phyloP scores from a whole-genome alignment of 208 protist species.

The Trypanosomatidae sp. region DNA sequence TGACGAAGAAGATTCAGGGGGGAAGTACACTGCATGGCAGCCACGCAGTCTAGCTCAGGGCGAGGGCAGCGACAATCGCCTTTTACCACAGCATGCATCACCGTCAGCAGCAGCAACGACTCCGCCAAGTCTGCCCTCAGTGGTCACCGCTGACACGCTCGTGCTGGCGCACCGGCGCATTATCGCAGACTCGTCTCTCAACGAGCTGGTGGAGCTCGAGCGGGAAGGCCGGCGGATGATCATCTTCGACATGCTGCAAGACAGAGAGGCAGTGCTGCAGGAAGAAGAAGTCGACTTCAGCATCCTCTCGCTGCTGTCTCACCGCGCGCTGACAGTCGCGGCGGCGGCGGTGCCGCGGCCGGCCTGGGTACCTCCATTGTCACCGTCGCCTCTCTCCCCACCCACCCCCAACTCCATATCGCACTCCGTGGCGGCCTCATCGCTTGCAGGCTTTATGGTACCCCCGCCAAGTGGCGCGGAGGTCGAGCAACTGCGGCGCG shows the following conservation, averaged over 20 bases:
- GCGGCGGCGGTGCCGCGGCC: neutral
- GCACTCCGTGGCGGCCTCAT: neutral
- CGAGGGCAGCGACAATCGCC: neutral
- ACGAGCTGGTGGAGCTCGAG: conserved; percentile 13
- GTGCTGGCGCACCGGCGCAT: conserved; percentile 8
- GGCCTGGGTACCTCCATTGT: conserved; percentile 10
- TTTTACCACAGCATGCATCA: neutral
- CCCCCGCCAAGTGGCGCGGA: conserved; percentile 13
- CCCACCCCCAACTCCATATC: neutral
- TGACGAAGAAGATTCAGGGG: neutral
- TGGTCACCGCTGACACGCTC: neutral
- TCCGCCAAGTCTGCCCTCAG: neutral
- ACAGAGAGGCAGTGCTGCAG: conserved; percentile 5
- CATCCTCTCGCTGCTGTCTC: conserved; percentile 4
- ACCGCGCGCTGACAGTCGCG: neutral
- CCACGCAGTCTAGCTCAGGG: neutral
- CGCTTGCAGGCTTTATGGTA: neutral
- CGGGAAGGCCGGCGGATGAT: conserved; percentile 4
- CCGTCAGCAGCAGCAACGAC: neutral
- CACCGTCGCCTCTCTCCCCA: conserved; percentile 14
- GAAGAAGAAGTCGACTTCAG: conserved; percentile 13
- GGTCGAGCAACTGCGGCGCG: conserved; percentile 16
- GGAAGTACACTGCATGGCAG: neutral
- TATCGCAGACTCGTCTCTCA: conserved; percentile 1
- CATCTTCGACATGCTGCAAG: conserved; percentile 15